Percentiles rank a stretch among this genome's conserved stretches.
These are phyloP conservation scores for Fusarium fracticaudum DNA, from an alignment of 2,329 filamentous ascomycete genomes.

Conservation along the genomic window DNA sequence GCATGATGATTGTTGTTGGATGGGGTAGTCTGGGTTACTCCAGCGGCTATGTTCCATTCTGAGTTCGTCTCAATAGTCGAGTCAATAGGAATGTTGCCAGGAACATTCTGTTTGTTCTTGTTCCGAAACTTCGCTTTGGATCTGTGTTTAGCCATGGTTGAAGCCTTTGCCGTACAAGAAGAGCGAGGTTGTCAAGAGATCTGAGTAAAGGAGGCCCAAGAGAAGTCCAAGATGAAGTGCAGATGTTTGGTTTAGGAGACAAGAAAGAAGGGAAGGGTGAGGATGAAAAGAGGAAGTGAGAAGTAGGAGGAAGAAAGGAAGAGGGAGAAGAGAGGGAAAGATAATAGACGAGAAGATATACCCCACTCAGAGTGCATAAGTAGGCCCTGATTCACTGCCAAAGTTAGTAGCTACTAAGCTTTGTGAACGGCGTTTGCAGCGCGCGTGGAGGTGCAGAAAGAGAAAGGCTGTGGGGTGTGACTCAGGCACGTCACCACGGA, in stretches of 20 bases:
- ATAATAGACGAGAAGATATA: background rate
- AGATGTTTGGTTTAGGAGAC: background rate
- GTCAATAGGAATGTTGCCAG: background rate
- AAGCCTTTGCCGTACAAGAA: background rate
- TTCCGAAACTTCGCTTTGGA: background rate
- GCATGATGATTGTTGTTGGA: background rate
- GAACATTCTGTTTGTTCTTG: background rate
- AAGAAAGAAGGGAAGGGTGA: background rate
- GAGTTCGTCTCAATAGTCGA: background rate
- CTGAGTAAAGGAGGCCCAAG: background rate
- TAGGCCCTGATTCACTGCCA: slow-evolving; percentile 3
- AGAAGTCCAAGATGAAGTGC: background rate
- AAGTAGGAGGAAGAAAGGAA: background rate
- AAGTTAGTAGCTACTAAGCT: background rate
- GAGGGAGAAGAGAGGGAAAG: background rate
- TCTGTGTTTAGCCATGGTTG: background rate
- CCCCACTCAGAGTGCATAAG: background rate
- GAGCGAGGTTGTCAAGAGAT: background rate
- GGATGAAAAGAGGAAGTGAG: background rate
- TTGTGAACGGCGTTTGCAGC: background rate
- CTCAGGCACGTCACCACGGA: background rate
- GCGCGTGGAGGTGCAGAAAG: background rate
- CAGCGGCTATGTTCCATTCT: background rate
- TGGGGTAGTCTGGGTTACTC: background rate
- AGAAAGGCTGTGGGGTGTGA: background rate